phyloP scores from a whole-genome alignment of 2,329 filamentous ascomycete species.

The Aspergillus sp. region DNA sequence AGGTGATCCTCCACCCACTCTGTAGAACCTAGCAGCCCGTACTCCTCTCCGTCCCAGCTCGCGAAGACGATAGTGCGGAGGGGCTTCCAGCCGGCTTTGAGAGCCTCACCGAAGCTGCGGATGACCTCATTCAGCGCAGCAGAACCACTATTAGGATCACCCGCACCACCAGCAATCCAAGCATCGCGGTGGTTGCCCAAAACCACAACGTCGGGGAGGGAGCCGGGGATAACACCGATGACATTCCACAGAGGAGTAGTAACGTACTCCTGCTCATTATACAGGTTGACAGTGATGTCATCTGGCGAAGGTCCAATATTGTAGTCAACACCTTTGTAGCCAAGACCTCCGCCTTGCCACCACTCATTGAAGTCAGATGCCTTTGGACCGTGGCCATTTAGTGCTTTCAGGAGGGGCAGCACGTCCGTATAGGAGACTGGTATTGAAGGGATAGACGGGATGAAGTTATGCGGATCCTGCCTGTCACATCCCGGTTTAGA shows the following conservation, averaged over 20 bases:
- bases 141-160: conserved; percentile 79
- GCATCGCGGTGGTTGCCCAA: conserved; percentile 92
- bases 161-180: conserved; percentile 82
- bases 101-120: conserved; percentile 69
- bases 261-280: conserved; percentile 78
- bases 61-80: conserved; percentile 89
- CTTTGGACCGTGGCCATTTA: conserved; percentile 84
- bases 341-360: conserved; percentile 73
- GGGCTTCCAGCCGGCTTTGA: conserved; percentile 76
- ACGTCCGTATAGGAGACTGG: conserved; percentile 88
- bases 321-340: conserved; percentile 79
- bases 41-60: conserved; percentile 82
- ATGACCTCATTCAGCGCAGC: conserved; percentile 77
- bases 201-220: conserved; percentile 77
- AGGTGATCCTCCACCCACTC: conserved; percentile 93
- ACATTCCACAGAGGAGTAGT: conserved; percentile 87
- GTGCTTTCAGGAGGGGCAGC: conserved; percentile 79
- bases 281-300: conserved; percentile 67
- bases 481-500: conserved; percentile 87
- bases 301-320: conserved; percentile 81
- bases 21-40: conserved; percentile 80
- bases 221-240: conserved; percentile 88
- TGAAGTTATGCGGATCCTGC: conserved; percentile 66
- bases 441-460: conserved; percentile 83
- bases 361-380: conserved; percentile 69